phyloP scores from a whole-genome alignment of 2,329 filamentous ascomycete genomes.

The Epichloe bromicola region DNA sequence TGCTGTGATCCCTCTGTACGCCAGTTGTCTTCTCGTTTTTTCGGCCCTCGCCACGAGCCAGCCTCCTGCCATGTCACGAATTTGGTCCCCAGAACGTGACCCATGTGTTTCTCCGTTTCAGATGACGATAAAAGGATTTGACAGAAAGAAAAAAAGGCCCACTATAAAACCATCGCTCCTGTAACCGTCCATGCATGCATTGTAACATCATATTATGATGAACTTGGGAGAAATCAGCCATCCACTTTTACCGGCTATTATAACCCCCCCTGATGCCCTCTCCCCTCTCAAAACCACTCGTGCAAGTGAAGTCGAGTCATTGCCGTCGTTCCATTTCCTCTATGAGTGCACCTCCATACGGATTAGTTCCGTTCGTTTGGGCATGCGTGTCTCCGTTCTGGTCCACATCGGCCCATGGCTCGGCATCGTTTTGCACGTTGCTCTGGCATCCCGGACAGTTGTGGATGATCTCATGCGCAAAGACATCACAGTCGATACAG shows the following conservation, averaged over 20 bases:
- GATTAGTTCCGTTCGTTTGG: constrained; percentile 21
- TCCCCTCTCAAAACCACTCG: too few species aligned
- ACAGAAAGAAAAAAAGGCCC: neutral
- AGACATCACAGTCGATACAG: constrained; percentile 96
- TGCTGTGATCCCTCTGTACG: too few species aligned
- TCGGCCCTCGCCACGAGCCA: too few species aligned
- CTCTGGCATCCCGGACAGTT: constrained; percentile 87
- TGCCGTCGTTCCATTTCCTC: neutral
- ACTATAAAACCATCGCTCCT: neutral
- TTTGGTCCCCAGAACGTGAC: neutral
- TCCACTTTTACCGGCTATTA: too few species aligned
- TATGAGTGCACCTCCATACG: constrained; percentile 31
- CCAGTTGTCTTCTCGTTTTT: too few species aligned
- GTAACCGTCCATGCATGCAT: neutral
- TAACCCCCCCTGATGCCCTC: too few species aligned
- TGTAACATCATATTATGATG: neutral
- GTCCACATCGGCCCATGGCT: constrained; percentile 18
- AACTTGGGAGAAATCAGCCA: too few species aligned
- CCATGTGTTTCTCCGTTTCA: neutral
- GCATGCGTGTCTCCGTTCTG: constrained; percentile 20
- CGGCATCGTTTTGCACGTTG: constrained; percentile 15
- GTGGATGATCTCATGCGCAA: constrained; percentile 85
- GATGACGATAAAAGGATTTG: neutral
- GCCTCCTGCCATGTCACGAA: neutral
- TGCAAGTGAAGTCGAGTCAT: neutral